phyloP scores from a whole-genome alignment of 148 eudicot genomes.

The Simmondsia chinensis region DNA sequence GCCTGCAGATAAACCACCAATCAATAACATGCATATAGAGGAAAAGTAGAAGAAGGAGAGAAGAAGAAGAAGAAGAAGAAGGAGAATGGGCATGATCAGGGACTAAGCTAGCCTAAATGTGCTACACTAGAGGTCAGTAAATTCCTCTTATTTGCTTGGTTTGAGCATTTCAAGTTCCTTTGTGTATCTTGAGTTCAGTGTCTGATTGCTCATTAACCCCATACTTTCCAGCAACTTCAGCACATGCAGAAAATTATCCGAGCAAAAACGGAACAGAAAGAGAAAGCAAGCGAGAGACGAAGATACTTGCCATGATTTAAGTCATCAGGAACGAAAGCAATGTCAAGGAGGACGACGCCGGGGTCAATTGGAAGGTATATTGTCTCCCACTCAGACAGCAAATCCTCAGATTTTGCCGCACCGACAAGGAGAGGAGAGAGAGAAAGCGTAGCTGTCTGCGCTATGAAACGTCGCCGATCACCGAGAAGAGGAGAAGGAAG shows the following conservation, averaged over 20 bases:
- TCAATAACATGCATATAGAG: too few relatives aligned
- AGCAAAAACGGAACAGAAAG: not conserved
- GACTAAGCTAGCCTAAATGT: too few relatives aligned
- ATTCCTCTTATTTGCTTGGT: too few relatives aligned
- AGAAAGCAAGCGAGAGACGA: not conserved
- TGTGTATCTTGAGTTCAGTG: too few relatives aligned
- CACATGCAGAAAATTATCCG: not conserved
- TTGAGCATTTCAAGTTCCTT: too few relatives aligned
- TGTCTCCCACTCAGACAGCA: slow-evolving; percentile 83
- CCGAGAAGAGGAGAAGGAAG: slow-evolving; percentile 6
- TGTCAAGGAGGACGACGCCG: slow-evolving; percentile 98
- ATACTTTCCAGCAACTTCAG: not conserved
- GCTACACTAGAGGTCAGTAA: too few relatives aligned
- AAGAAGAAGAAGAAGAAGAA: too few relatives aligned
- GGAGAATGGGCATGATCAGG: too few relatives aligned
- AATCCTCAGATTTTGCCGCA: slow-evolving; percentile 40
- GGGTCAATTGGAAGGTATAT: slow-evolving; percentile 82
- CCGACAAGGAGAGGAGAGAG: slow-evolving; percentile 3
- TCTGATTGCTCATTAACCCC: too few relatives aligned
- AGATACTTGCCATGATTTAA: slow-evolving; percentile 50
- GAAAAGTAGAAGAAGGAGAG: too few relatives aligned
- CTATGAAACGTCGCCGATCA: slow-evolving; percentile 18
- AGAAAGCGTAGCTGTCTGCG: slow-evolving; percentile 17
- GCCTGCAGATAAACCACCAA: too few relatives aligned
- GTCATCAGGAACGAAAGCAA: slow-evolving; percentile 91